Evolutionary conservation across 805 yeast genomes (phyloP).

Genomic region (Saccharomycopsis selenospora): DNA sequence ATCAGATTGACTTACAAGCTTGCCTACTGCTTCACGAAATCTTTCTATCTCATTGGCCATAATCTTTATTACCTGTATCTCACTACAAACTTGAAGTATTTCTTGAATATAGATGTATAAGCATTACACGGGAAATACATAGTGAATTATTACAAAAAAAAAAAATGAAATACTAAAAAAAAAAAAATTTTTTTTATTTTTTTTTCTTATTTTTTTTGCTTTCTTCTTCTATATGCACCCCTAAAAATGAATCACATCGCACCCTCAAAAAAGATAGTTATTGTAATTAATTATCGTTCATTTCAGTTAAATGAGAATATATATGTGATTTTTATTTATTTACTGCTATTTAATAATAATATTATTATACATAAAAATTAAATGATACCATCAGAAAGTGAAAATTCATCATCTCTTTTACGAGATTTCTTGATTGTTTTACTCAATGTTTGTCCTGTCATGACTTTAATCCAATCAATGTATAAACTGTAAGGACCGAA

Average conservation of each 20-base stretch:
- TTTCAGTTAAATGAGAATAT: too few relatives aligned
- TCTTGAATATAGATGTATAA: too few relatives aligned
- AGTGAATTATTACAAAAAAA: too few relatives aligned
- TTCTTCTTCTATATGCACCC: not conserved
- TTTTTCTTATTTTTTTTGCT: too few relatives aligned
- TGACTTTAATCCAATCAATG: conserved; percentile 66
- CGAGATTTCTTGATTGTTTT: conserved; percentile 33
- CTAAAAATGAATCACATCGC: not conserved
- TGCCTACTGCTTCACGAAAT: not conserved
- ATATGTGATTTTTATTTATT: not conserved
- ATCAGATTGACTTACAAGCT: not conserved
- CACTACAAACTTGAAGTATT: too few relatives aligned
- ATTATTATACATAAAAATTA: not conserved
- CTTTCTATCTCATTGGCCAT: not conserved
- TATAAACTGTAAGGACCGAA: conserved; percentile 69
- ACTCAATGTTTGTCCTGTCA: conserved; percentile 47
- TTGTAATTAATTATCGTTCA: not conserved
- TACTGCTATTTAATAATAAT: too few relatives aligned
- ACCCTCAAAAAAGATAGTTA: not conserved
- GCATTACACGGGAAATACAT: too few relatives aligned
- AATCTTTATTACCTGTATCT: too few relatives aligned
- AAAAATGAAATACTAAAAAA: too few relatives aligned
- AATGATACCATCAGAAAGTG: conserved; percentile 12
- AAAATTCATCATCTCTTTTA: conserved; percentile 5
- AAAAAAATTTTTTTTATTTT: too few relatives aligned